Evolutionary conservation across 2,329 filamentous ascomycete genomes (phyloP).

Genomic region (Chrysoporthe puriensis): DNA sequence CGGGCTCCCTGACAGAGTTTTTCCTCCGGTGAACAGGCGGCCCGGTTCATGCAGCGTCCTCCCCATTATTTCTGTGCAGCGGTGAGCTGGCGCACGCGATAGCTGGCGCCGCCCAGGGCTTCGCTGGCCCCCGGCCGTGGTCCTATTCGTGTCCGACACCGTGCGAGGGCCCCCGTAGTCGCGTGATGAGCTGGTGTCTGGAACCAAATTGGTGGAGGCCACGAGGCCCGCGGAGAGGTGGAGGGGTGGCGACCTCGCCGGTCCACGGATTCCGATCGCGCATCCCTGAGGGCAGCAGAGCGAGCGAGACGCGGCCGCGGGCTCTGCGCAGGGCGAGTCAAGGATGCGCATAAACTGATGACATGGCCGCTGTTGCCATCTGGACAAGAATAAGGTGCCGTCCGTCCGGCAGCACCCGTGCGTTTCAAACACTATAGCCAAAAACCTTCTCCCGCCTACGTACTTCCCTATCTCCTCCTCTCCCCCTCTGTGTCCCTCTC

Average conservation of each 20-base stretch:
- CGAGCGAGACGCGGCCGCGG: too few species aligned
- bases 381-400: too few species aligned
- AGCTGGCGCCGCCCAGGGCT: not conserved
- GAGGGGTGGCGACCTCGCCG: constrained; percentile 1
- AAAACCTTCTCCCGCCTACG: not conserved
- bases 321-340: too few species aligned
- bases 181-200: not conserved
- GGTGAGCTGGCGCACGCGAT: not conserved
- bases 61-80: not conserved
- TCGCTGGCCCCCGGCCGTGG: too few species aligned
- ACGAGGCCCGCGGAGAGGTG: not conserved
- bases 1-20: not conserved
- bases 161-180: not conserved
- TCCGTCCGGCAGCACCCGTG: too few species aligned
- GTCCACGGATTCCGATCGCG: not conserved
- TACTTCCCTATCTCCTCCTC: not conserved
- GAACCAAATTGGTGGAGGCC: not conserved
- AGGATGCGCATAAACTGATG: not conserved
- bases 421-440: not conserved
- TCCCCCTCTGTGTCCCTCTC: too few species aligned
- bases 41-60: not conserved
- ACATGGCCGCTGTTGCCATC: not conserved
- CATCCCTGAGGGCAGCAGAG: not conserved
- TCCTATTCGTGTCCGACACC: too few species aligned
- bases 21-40: not conserved